Evolutionary conservation across 1,284 basidiomycete species (phyloP).

Genomic region (Schizopora paradoxa): DNA sequence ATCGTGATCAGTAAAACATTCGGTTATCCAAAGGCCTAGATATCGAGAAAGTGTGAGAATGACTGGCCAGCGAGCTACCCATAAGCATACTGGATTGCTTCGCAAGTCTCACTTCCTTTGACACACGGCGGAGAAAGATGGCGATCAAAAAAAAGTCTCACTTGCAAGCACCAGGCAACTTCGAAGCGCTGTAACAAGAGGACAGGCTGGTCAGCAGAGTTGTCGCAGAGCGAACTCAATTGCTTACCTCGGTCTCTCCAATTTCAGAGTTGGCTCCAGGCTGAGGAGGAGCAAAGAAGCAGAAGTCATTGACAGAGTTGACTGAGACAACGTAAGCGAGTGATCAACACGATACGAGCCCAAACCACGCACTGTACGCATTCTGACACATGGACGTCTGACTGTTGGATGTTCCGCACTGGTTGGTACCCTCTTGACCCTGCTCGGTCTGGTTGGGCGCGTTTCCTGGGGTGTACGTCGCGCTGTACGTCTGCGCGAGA

Average conservation of each 20-base stretch:
- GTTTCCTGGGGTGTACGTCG: conserved; percentile 41
- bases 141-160: conserved; percentile 20
- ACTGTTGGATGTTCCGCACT: conserved; percentile 52
- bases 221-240: conserved; percentile 5
- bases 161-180: conserved; percentile 67
- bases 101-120: not conserved
- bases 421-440: conserved; percentile 62
- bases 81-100: too few species aligned
- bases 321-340: conserved; percentile 31
- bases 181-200: conserved; percentile 44
- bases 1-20: too few species aligned
- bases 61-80: too few species aligned
- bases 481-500: conserved; percentile 29
- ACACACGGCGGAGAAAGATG: conserved; percentile 11
- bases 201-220: conserved; percentile 17
- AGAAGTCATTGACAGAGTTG: conserved; percentile 60
- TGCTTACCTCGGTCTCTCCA: conserved; percentile 49
- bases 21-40: conserved; percentile 3
- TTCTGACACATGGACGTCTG: conserved; percentile 65
- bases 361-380: conserved; percentile 44
- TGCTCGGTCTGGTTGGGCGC: conserved; percentile 47
- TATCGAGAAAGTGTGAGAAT: conserved; percentile 7
- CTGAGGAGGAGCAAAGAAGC: conserved; percentile 49
- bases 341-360: not conserved
- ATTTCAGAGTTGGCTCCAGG: conserved; percentile 49